Percentiles rank a stretch among this genome's conserved stretches.
These are phyloP conservation scores for Fraxinus albicans DNA, from an alignment of 305 asterid genomes.

Conservation along the genomic window DNA sequence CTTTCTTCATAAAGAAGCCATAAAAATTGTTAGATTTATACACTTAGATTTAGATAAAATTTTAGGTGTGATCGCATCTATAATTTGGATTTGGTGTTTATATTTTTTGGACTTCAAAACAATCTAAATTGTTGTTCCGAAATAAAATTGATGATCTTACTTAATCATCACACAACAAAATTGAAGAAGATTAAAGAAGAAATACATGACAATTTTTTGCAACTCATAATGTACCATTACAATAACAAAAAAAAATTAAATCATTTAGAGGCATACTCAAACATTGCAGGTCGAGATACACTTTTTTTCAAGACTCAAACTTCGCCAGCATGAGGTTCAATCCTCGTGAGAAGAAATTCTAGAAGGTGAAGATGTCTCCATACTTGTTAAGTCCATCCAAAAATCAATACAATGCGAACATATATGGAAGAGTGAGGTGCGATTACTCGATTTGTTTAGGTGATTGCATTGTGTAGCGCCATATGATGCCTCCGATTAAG, in stretches of 20 bases:
- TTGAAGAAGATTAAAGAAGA: not conserved
- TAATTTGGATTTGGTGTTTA: not conserved
- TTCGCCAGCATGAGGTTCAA: not conserved
- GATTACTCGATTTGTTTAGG: slow-evolving; percentile 33
- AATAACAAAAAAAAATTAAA: not conserved
- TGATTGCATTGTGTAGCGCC: slow-evolving; percentile 60
- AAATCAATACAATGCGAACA: not conserved
- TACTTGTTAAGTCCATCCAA: not conserved
- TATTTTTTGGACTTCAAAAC: not conserved
- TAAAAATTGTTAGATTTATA: not conserved
- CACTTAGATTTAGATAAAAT: no score
- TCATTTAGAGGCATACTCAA: not conserved
- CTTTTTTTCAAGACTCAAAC: not conserved
- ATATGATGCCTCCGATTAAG: slow-evolving; percentile 62
- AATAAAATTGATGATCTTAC: not conserved
- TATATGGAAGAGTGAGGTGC: not conserved
- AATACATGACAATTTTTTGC: not conserved
- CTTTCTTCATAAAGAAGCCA: not conserved
- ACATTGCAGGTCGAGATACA: not conserved
- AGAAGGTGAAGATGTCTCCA: not conserved
- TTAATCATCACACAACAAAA: not conserved
- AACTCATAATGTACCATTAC: not conserved
- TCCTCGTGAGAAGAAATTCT: not conserved
- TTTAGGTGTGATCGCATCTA: not conserved
- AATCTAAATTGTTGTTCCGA: not conserved